Conservation (phyloP, 352 stramenopile genomes). For the Phytophthora fragariae region DNA sequence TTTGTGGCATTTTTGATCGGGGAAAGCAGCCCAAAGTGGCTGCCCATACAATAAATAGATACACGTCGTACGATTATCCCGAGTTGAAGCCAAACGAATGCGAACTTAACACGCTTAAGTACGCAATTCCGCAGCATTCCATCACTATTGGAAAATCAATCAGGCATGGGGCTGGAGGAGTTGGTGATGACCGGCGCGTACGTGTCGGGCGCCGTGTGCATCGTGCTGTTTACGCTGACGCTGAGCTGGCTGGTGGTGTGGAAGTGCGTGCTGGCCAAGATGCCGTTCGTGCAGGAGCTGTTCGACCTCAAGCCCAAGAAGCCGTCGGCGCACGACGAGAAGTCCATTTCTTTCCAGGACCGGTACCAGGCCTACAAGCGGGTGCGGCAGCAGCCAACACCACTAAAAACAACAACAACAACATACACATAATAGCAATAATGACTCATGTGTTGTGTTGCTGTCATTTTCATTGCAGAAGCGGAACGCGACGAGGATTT, state of each 20-base stretch:
- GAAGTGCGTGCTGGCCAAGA: constrained; percentile 87
- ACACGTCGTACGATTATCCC: constrained; percentile 29
- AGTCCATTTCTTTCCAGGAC: constrained; percentile 77
- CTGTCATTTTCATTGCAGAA: constrained; percentile 46
- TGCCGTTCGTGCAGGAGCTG: constrained; percentile 85
- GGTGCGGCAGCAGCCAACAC: constrained; percentile 32
- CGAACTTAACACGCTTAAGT: constrained; percentile 37
- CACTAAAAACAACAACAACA: not conserved
- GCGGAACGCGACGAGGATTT: constrained; percentile 46
- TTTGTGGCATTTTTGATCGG: constrained; percentile 26
- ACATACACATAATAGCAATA: not conserved
- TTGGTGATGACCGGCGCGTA: constrained; percentile 72
- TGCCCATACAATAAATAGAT: constrained; percentile 39
- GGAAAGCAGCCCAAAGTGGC: constrained; percentile 5
- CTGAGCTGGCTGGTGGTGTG: constrained; percentile 86
- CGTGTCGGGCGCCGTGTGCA: constrained; percentile 77
- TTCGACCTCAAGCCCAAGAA: constrained; percentile 85
- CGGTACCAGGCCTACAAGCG: constrained; percentile 73
- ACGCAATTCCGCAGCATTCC: constrained; percentile 10
- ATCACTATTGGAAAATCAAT: not conserved
- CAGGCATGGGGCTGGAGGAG: constrained; percentile 51
- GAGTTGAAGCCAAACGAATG: not conserved
- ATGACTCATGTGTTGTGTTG: constrained; percentile 19
- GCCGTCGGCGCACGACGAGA: constrained; percentile 41
- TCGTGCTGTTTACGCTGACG: constrained; percentile 81